Base-by-base conservation (phyloP, 1,139 yeast genomes). In the Entelexis sorbosivorans region DNA sequence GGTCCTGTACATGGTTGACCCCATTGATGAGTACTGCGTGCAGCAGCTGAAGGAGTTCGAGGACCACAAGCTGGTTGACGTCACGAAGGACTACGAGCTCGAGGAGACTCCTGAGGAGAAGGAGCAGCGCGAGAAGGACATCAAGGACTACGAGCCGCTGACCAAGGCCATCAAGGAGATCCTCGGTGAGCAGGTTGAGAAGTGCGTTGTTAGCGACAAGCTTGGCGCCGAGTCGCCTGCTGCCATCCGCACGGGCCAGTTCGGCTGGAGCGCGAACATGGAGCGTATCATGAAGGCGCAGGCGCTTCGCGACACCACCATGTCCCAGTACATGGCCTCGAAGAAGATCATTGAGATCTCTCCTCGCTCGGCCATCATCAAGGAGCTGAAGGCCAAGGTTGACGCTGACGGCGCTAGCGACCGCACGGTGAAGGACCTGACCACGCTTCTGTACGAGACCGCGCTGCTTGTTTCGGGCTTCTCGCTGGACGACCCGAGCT, bases 221-320 rank as follows among this genome's bases (percentile, higher is more conserved):
- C 82, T 93, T 69, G 88, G 88, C 65, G 51, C 57, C 16, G 97
- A 89, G 67, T 93, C 98, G 54, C 99, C 99, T 72, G 98, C 98
- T 72, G 98, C 98, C 64, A 89, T 91, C 70, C 88, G 97, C 81
- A 91, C 98, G 63, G 97, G 96, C 65, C 98, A 91, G 78, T 91
- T 91, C 72, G 98, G 99, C 71, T 91, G 99, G 99, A 91, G 98
- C 63, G 99, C 99, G 66, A 91, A 91, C 79, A 93, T 93, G 98
- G 99, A 91, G 78, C 91, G 98, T 83, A 91, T 91, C 79, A 93
- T 91, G 99, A 91, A 91, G 80, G 98, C 98, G 59, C 99, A 91
- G 79, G 98, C 99, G 65, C 79, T 91, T 67, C 89, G 98, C 78
- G 98, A 91, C 73, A 85, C 95, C 64, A 81, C 95, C 64, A 91